Evolutionary conservation across 495 filamentous ascomycete species (phyloP), one percentile per base, ranked within the genome.

Genomic region (Podospora fimiseda): DNA sequence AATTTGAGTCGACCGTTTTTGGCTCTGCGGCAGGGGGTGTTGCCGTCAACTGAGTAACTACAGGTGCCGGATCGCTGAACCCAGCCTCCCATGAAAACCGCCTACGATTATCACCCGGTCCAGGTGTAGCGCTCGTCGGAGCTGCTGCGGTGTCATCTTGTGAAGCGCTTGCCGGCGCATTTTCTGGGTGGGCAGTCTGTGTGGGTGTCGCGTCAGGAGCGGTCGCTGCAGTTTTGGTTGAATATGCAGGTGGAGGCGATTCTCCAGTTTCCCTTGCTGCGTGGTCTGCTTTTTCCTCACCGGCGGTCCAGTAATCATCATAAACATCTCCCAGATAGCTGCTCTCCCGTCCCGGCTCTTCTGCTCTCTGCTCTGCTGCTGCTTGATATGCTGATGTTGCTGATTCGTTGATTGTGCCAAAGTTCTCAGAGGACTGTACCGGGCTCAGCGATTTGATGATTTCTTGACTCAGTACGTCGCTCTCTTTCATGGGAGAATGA

Each of bases 371-470:
- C 20, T 33, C 11, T 3, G 56, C 55, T 9, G 60, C 51, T 7
- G 63, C 58, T 13, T 64, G 64, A 24, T 60, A 58, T 6, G 57
- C 53, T 5, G 51, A 33, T n/a, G 58, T 52, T 18, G 50, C 42
- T 24, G 14, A 38, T 33, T 48, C 48, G 1, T 55, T 21, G n/a
- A 51, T 36, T 8, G 55, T 52, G 4, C 43, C 13, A 23, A 56
- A 46, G 8, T 54, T 42, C 19, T 37, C 24, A n/a, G 51, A 46
- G 22, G 60, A 39, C 9, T 57, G 47, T 0, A 56, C 64, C 9
- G 81, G 77, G 58, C 78, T 89, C 11, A 93, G 67, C n/a, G 82
- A 86, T 33, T 80, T 81, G 21, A 90, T 87, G 30, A 94, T 94
- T 57, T 95, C 90, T 56, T 89, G 84, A 23, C 84, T 72, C 45